Percentiles rank a stretch among this genome's conserved stretches.
Conservation (phyloP, 257 asterid species). For the Nicotiana otophora region DNA sequence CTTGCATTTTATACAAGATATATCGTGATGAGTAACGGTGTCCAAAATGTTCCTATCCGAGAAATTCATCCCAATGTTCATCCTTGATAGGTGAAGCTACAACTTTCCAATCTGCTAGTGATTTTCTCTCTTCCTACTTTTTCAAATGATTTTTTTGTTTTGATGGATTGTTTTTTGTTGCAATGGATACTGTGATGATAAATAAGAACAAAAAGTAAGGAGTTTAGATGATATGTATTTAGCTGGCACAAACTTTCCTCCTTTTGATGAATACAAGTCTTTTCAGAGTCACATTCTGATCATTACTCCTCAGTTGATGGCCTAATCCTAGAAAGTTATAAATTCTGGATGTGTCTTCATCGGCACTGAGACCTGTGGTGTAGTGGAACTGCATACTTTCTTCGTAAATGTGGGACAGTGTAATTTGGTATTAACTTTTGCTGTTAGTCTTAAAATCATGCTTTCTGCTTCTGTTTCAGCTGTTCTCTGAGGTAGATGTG, state of each 20-base stretch:
- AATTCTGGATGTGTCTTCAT: not conserved
- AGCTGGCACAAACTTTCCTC: not conserved
- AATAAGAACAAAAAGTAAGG: too few relatives aligned
- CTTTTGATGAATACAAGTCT: not conserved
- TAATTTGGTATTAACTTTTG: not conserved
- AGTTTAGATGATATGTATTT: not conserved
- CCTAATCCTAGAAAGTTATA: not conserved
- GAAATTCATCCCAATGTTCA: not conserved
- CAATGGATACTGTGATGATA: not conserved
- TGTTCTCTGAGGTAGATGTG: slow-evolving; percentile 87
- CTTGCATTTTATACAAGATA: not conserved
- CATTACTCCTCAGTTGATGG: not conserved
- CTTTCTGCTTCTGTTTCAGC: slow-evolving; percentile 30
- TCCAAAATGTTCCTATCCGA: not conserved
- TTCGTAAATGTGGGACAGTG: not conserved
- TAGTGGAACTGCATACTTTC: not conserved
- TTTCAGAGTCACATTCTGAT: not conserved
- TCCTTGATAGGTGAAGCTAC: too few relatives aligned
- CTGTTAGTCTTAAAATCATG: not conserved
- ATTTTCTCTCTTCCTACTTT: not conserved
- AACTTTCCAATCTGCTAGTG: not conserved
- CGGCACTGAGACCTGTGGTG: not conserved
- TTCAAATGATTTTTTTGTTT: not conserved
- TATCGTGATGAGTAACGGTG: not conserved
- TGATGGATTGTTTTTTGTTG: not conserved